These are phyloP conservation scores for Trametes punicea DNA, from an alignment of 768 basidiomycete genomes.

Conservation along the genomic window DNA sequence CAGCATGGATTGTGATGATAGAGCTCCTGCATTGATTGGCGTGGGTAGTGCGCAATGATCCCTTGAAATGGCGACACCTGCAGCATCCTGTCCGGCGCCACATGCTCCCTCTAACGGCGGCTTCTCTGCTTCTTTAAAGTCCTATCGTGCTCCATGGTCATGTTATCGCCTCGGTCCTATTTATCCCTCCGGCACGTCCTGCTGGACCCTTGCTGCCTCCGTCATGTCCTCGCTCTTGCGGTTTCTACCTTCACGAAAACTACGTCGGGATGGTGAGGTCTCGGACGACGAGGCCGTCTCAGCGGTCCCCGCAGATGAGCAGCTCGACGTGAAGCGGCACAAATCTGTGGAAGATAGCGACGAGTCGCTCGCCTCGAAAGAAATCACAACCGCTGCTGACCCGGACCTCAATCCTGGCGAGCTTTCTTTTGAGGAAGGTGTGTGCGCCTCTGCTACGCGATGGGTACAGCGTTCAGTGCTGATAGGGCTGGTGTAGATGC, in stretches of 20 bases:
- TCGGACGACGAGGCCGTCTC: background rate
- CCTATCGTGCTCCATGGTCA: slow-evolving; percentile 3
- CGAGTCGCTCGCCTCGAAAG: slow-evolving; percentile 12
- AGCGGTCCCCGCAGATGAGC: background rate
- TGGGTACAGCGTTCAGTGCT: background rate
- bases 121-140: slow-evolving; percentile 7
- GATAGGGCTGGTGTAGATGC: slow-evolving; percentile 32
- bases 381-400: slow-evolving; percentile 9
- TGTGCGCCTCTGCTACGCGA: background rate
- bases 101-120: background rate
- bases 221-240: slow-evolving; percentile 7
- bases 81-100: background rate
- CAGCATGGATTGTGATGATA: background rate
- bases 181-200: background rate
- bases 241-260: background rate
- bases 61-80: slow-evolving; percentile 4
- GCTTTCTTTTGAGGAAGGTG: slow-evolving; percentile 45
- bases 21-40: slow-evolving; percentile 2
- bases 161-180: slow-evolving; percentile 1
- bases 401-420: slow-evolving; percentile 38
- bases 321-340: slow-evolving; percentile 9
- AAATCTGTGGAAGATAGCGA: slow-evolving; percentile 4
- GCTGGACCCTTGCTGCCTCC: background rate
- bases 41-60: slow-evolving; percentile 8
- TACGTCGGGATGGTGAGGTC: background rate